A percentile compares a stretch with the other conserved stretches of the same genome.
Conservation (phyloP, 2,329 filamentous ascomycete genomes). For the Ceratocystis cacaofunesta region DNA sequence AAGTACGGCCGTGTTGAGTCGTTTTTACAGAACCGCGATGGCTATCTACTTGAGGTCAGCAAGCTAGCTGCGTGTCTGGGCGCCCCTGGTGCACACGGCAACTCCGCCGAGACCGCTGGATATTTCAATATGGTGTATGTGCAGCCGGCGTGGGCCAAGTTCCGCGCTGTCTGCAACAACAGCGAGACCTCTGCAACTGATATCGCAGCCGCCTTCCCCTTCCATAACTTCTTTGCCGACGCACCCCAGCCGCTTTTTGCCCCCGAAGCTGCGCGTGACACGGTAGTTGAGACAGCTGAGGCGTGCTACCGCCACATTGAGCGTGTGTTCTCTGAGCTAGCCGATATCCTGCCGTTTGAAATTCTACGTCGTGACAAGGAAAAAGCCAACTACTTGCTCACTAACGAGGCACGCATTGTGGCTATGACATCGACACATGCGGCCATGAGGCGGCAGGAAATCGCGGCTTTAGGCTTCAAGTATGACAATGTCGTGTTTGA, state of each 20-base stretch:
- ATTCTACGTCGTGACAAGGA: slow-evolving; percentile 77
- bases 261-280: slow-evolving; percentile 45
- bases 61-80: slow-evolving; percentile 71
- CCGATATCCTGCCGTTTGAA: slow-evolving; percentile 89
- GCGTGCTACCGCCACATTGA: slow-evolving; percentile 82
- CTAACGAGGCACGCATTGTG: slow-evolving; percentile 91
- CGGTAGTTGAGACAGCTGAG: slow-evolving; percentile 58
- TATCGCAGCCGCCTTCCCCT: slow-evolving; percentile 66
- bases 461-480: slow-evolving; percentile 80
- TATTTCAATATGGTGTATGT: slow-evolving; percentile 94
- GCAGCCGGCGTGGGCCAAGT: slow-evolving; percentile 75
- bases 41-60: slow-evolving; percentile 68
- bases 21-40: slow-evolving; percentile 74
- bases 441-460: slow-evolving; percentile 83
- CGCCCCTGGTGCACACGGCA: slow-evolving; percentile 86
- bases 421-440: slow-evolving; percentile 99
- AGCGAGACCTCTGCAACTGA: slow-evolving; percentile 35
- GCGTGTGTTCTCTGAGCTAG: slow-evolving; percentile 81
- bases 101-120: slow-evolving; percentile 87
- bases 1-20: slow-evolving; percentile 92
- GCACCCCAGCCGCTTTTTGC: slow-evolving; percentile 78
- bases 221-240: slow-evolving; percentile 73
- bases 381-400: slow-evolving; percentile 88
- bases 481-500: slow-evolving; percentile 99
- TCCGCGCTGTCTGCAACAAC: slow-evolving; percentile 41